Conservation (phyloP, 179 eudicot genomes). For the Beta macrorhiza region DNA sequence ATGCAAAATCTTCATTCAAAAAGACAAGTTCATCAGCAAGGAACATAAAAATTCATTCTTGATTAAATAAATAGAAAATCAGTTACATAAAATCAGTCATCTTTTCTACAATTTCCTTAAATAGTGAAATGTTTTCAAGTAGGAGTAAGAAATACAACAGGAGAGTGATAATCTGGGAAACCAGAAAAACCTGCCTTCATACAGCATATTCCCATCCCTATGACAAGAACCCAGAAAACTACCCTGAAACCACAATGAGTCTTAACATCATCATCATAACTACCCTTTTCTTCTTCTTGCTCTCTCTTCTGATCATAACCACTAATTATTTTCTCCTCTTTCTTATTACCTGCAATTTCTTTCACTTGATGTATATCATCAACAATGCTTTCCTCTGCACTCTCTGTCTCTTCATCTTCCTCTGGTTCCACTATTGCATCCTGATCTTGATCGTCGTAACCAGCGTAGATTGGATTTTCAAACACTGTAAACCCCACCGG, state of each 20-base stretch:
- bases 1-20: background rate
- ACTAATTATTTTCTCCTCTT: background rate
- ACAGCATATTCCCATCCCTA: conserved; percentile 19
- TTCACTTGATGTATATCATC: conserved; percentile 1
- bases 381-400: background rate
- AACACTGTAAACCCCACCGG: no score
- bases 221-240: conserved; percentile 16
- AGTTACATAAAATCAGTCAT: background rate
- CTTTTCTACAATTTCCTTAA: background rate
- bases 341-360: background rate
- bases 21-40: background rate
- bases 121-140: conserved; percentile 6
- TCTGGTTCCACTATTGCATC: background rate
- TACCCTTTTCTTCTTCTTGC: background rate
- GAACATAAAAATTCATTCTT: background rate
- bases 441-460: background rate
- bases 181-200: conserved; percentile 14
- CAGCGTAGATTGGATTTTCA: no score
- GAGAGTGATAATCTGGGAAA: conserved; percentile 20
- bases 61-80: background rate
- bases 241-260: conserved; percentile 11
- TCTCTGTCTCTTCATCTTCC: background rate
- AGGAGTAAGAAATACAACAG: conserved; percentile 29
- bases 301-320: conserved; percentile 3
- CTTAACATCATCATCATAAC: no score